Conservation (phyloP, 306 rosid species). For the Rubus parviflorus region DNA sequence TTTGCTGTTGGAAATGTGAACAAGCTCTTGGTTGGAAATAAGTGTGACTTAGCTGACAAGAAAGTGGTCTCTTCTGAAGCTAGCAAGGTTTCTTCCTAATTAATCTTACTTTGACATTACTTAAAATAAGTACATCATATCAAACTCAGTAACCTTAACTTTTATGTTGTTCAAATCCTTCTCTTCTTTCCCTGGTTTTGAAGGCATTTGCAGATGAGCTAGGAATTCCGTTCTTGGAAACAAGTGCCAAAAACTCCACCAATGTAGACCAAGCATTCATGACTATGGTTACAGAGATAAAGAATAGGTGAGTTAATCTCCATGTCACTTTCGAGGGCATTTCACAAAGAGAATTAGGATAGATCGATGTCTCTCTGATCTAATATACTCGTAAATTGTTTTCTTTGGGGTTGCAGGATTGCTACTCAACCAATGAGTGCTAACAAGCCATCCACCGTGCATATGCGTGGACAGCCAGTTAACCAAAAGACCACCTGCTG, state of each 20-base stretch:
- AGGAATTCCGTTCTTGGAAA: conserved; percentile 81
- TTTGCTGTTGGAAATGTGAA: conserved; percentile 73
- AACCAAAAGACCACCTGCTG: conserved; percentile 68
- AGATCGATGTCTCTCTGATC: neutral
- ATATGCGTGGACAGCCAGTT: conserved; percentile 75
- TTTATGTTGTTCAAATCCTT: neutral
- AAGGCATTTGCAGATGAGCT: conserved; percentile 85
- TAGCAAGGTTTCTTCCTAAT: conserved; percentile 47
- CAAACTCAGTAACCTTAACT: neutral
- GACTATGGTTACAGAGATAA: conserved; percentile 83
- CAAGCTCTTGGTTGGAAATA: conserved; percentile 79
- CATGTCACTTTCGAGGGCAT: neutral
- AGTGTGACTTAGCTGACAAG: conserved; percentile 61
- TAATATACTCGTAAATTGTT: neutral
- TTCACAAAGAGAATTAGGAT: neutral
- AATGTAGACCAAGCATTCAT: conserved; percentile 79
- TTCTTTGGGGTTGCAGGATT: conserved; percentile 44
- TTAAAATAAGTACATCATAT: neutral
- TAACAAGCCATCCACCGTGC: conserved; percentile 54
- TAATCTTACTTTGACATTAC: neutral
- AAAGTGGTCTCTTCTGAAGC: conserved; percentile 76
- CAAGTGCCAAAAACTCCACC: conserved; percentile 71
- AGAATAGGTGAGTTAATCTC: conserved; percentile 48
- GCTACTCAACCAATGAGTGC: conserved; percentile 68
- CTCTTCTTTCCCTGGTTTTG: neutral